phyloP scores from a whole-genome alignment of 2,329 filamentous ascomycete species.

The Sarocladiaceae sp. region DNA sequence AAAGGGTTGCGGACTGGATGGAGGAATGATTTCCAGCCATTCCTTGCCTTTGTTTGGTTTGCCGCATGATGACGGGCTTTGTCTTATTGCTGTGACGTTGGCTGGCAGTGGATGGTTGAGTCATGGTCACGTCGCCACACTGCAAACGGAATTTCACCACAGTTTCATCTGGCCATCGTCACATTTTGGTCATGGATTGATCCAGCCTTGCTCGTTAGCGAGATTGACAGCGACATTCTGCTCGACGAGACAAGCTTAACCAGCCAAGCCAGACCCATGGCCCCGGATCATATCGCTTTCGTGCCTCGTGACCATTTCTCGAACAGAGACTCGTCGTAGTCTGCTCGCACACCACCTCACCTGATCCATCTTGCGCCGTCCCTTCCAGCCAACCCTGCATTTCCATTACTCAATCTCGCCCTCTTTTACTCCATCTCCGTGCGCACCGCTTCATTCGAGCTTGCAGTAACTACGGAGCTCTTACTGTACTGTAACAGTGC shows the following conservation, averaged over 20 bases:
- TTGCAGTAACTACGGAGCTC: not conserved
- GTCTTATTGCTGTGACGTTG: not conserved
- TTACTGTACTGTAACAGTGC: not conserved
- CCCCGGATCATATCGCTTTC: too few species aligned
- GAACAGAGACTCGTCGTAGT: too few species aligned
- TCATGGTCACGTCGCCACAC: too few species aligned
- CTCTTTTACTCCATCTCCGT: slow-evolving; percentile 14
- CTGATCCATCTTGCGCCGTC: not conserved
- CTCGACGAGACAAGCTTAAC: too few species aligned
- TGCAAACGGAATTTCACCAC: too few species aligned
- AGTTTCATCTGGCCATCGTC: too few species aligned
- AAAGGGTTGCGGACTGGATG: not conserved
- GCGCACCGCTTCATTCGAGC: not conserved
- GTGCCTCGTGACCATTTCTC: slow-evolving; percentile 2
- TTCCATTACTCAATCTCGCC: slow-evolving; percentile 43
- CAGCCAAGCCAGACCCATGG: too few species aligned
- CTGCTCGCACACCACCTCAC: slow-evolving; percentile 10
- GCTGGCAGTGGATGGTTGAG: too few species aligned
- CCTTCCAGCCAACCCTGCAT: slow-evolving; percentile 31
- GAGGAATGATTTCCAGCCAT: slow-evolving; percentile 1
- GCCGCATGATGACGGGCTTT: not conserved
- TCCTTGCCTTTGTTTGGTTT: too few species aligned
- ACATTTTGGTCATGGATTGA: too few species aligned
- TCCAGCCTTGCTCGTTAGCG: too few species aligned
- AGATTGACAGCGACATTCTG: too few species aligned